Evolutionary conservation across 2,329 filamentous ascomycete species (phyloP).

Genomic region (Trematosphaeria pertusa): DNA sequence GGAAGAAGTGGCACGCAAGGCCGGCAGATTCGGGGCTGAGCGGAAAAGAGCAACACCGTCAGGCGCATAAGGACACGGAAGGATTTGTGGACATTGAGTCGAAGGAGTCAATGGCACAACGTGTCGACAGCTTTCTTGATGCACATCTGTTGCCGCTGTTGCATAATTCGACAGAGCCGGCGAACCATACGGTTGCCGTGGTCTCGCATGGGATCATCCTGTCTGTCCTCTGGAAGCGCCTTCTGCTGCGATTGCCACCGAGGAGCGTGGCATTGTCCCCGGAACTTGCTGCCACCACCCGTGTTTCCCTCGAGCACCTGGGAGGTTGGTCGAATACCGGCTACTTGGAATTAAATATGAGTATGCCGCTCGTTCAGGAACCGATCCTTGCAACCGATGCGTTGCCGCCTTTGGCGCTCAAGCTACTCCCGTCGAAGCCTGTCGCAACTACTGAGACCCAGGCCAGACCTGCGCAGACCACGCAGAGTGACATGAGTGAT

Average conservation of each 20-base stretch:
- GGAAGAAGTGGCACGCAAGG: constrained; percentile 61
- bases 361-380: constrained; percentile 1
- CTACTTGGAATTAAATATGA: constrained; percentile 60
- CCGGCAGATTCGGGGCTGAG: constrained; percentile 45
- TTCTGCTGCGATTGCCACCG: constrained; percentile 64
- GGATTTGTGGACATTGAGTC: constrained; percentile 69
- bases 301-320: constrained; percentile 58
- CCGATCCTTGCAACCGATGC: neutral
- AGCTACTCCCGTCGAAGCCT: neutral
- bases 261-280: constrained; percentile 54
- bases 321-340: constrained; percentile 72
- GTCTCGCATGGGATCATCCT: constrained; percentile 88
- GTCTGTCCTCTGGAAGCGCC: constrained; percentile 68
- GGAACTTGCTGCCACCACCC: constrained; percentile 49
- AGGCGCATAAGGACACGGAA: constrained; percentile 50
- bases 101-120: constrained; percentile 67
- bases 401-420: constrained; percentile 1
- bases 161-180: constrained; percentile 29
- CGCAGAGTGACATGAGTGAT: neutral
- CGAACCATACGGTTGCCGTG: constrained; percentile 63
- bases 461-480: neutral
- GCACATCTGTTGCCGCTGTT: constrained; percentile 67
- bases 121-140: constrained; percentile 72
- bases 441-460: constrained; percentile 3
- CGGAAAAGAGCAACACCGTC: constrained; percentile 49